These are phyloP conservation scores for Sordariomycetes sp. DNA, from an alignment of 2,329 filamentous ascomycete genomes.

Conservation along the genomic window DNA sequence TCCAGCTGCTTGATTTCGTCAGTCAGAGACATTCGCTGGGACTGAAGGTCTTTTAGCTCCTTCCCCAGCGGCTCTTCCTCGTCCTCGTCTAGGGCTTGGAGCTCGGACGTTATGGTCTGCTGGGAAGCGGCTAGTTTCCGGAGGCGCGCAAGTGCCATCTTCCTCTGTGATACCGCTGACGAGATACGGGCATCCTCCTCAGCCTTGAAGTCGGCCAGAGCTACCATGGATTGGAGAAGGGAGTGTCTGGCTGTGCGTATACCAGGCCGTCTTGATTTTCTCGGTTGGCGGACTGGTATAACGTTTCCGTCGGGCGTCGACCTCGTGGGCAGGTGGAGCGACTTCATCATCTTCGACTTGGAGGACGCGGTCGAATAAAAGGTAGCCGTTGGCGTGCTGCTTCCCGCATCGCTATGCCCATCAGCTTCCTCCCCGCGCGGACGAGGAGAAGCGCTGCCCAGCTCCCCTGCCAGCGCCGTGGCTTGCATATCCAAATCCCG, in stretches of 20 bases:
- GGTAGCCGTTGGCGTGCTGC: constrained; percentile 27
- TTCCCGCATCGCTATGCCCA: constrained; percentile 23
- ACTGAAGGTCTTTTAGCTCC: constrained; percentile 49
- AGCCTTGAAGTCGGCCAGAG: constrained; percentile 53
- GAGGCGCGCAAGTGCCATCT: constrained; percentile 46
- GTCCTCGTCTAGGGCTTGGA: constrained; percentile 42
- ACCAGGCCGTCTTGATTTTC: constrained; percentile 34
- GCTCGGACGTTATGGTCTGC: constrained; percentile 37
- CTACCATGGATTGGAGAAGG: constrained; percentile 51
- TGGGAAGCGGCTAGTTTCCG: constrained; percentile 39
- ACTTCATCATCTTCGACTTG: constrained; percentile 26
- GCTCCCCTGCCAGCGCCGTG: constrained; percentile 12
- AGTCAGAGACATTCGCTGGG: constrained; percentile 43
- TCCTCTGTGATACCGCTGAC: constrained; percentile 43
- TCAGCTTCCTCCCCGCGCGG: constrained; percentile 14
- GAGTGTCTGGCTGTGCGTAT: constrained; percentile 54
- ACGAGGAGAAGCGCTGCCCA: background rate
- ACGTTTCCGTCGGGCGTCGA: constrained; percentile 34
- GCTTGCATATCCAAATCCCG: constrained; percentile 37
- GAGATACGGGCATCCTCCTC: constrained; percentile 56
- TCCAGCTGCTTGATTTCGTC: constrained; percentile 57
- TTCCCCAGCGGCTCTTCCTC: constrained; percentile 46
- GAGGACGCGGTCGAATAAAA: constrained; percentile 27
- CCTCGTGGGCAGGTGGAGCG: constrained; percentile 27
- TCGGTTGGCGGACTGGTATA: constrained; percentile 51